phyloP scores from a whole-genome alignment of 2,329 filamentous ascomycete species.

The Hypomyces perniciosus region DNA sequence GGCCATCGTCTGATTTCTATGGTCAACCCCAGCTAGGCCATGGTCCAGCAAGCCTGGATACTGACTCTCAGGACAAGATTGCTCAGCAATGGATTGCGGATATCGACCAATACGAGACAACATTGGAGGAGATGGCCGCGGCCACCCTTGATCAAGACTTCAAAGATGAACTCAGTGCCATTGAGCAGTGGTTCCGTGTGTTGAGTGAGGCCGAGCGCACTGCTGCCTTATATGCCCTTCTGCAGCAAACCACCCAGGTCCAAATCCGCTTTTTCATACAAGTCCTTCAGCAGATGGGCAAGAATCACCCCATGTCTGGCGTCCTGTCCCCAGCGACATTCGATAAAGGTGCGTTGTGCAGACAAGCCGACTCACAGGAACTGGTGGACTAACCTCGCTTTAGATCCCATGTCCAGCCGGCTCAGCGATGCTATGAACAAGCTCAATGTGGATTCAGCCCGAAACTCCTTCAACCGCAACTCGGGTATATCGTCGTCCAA shows the following conservation, averaged over 20 bases:
- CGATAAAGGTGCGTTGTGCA: slow-evolving; percentile 70
- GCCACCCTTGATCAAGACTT: slow-evolving; percentile 99
- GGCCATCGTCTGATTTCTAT: slow-evolving; percentile 93
- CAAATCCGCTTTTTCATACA: slow-evolving; percentile 99
- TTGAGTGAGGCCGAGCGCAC: slow-evolving; percentile 95
- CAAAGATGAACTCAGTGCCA: slow-evolving; percentile 97
- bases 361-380: not conserved
- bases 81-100: slow-evolving; percentile 98
- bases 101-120: slow-evolving; percentile 98
- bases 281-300: slow-evolving; percentile 97
- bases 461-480: slow-evolving; percentile 79
- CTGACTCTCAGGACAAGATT: slow-evolving; percentile 83
- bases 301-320: slow-evolving; percentile 94
- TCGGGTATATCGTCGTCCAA: slow-evolving; percentile 69
- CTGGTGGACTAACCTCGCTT: slow-evolving; percentile 12
- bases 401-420: slow-evolving; percentile 95
- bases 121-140: slow-evolving; percentile 96
- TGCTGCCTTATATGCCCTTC: slow-evolving; percentile 85
- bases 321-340: slow-evolving; percentile 92
- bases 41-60: slow-evolving; percentile 61
- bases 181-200: slow-evolving; percentile 99
- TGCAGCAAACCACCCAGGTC: slow-evolving; percentile 98
- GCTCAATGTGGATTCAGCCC: slow-evolving; percentile 77
- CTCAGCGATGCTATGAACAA: slow-evolving; percentile 96
- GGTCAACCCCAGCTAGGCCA: slow-evolving; percentile 66